Percentiles rank a stretch among this genome's conserved stretches.
Conservation (phyloP, 805 yeast genomes). For the Cyberlindnera sargentensis region DNA sequence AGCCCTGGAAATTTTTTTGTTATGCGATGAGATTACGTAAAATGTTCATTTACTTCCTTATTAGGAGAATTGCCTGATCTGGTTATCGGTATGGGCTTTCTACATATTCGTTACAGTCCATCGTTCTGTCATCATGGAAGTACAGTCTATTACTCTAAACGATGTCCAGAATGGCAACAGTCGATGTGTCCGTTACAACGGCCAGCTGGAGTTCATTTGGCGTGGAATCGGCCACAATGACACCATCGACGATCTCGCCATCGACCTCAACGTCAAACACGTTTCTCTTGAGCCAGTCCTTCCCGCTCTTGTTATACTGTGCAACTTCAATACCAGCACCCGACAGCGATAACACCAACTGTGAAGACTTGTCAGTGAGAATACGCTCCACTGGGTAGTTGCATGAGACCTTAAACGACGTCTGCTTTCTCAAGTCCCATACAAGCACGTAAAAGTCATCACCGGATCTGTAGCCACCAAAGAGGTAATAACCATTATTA, state of each 20-base stretch:
- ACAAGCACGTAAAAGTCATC: slow-evolving; percentile 27
- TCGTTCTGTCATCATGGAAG: neutral
- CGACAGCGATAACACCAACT: slow-evolving; percentile 11
- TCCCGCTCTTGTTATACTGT: slow-evolving; percentile 17
- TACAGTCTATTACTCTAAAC: neutral
- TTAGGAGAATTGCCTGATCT: too few species aligned
- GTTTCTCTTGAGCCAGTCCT: slow-evolving; percentile 14
- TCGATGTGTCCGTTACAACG: slow-evolving; percentile 6
- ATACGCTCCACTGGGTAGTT: slow-evolving; percentile 5
- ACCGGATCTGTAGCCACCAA: slow-evolving; percentile 24
- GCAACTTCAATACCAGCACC: slow-evolving; percentile 8
- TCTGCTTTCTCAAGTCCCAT: slow-evolving; percentile 43
- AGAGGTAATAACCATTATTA: slow-evolving; percentile 58
- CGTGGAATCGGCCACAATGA: slow-evolving; percentile 9
- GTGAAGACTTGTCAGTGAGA: slow-evolving; percentile 19
- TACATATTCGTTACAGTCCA: neutral
- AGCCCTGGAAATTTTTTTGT: too few species aligned
- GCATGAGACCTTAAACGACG: slow-evolving; percentile 6
- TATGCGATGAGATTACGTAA: too few species aligned
- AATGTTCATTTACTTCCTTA: neutral
- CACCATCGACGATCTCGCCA: slow-evolving; percentile 11
- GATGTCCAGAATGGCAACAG: slow-evolving; percentile 1
- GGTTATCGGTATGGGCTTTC: too few species aligned
- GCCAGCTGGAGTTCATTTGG: slow-evolving; percentile 6
- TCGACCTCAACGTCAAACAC: slow-evolving; percentile 7